A percentile compares a stretch with the other conserved stretches of the same genome.
Conservation (phyloP, 208 protist species). For the Trypanosoma brucei region DNA sequence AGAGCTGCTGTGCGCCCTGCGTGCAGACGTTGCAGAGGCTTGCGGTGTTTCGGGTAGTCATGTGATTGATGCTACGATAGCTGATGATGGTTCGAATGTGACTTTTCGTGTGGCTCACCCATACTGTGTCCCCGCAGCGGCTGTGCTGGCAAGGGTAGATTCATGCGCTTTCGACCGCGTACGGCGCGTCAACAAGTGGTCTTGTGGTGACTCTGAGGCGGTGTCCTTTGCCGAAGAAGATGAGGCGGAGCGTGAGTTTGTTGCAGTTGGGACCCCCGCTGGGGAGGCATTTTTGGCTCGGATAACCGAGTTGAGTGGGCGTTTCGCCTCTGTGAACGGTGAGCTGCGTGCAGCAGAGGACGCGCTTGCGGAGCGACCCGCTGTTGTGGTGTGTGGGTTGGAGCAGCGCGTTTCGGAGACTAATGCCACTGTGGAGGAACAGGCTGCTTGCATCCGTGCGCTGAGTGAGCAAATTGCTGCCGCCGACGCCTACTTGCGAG, state of each 20-base stretch:
- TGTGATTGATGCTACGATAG: background rate
- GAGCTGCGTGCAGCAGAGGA: no score
- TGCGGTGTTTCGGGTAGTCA: background rate
- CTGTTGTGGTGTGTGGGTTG: no score
- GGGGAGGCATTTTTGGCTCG: no score
- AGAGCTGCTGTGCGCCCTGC: slow-evolving; percentile 1
- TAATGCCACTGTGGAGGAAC: no score
- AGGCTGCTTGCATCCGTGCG: no score
- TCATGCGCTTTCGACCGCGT: slow-evolving; percentile 7
- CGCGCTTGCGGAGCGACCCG: no score
- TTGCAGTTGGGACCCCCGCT: no score
- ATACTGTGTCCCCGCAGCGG: background rate
- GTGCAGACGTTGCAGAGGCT: slow-evolving; percentile 1
- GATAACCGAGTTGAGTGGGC: no score
- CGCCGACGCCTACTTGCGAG: background rate
- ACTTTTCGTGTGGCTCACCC: background rate
- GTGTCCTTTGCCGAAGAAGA: background rate
- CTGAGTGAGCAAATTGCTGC: slow-evolving; percentile 5
- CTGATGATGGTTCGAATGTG: background rate
- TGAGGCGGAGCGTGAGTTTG: background rate
- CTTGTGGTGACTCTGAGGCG: background rate
- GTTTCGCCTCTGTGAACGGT: no score
- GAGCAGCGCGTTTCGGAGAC: no score
- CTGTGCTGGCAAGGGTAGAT: slow-evolving; percentile 6
- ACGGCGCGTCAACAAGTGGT: slow-evolving; percentile 6